Percentiles rank a stretch among this genome's conserved stretches.
These are phyloP conservation scores for Rhynchospora tenuis DNA, from an alignment of 176 grass and related monocot species.

Conservation along the genomic window DNA sequence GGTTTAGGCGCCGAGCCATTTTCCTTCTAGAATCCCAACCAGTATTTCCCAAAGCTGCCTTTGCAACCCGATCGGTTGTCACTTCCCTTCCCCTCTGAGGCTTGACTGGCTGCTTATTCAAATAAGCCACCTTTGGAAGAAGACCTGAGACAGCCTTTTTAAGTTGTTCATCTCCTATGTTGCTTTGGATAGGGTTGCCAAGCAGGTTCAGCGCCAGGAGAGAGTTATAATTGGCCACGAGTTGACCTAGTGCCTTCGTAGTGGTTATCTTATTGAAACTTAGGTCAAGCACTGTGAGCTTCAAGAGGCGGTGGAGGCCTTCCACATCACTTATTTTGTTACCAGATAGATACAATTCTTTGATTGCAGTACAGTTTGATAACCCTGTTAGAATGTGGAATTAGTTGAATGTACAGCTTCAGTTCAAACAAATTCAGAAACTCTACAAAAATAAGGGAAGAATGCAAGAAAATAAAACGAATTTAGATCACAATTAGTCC, in stretches of 20 bases:
- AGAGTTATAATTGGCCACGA: conserved; percentile 87
- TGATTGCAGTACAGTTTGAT: conserved; percentile 65
- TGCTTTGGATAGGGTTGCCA: conserved; percentile 69
- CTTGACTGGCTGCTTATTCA: conserved; percentile 72
- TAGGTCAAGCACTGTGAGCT: conserved; percentile 68
- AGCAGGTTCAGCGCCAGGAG: conserved; percentile 69
- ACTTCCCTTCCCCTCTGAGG: conserved; percentile 55
- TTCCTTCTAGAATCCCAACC: conserved; percentile 44
- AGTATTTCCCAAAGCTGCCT: conserved; percentile 63
- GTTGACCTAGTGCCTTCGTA: conserved; percentile 67
- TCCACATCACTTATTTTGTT: conserved; percentile 94
- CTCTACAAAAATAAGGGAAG: neutral
- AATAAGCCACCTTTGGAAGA: conserved; percentile 61
- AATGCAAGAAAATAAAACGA: neutral
- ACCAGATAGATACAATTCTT: conserved; percentile 84
- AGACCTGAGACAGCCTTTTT: conserved; percentile 53
- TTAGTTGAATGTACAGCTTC: neutral
- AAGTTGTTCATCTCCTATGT: conserved; percentile 73
- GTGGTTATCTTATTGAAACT: conserved; percentile 86
- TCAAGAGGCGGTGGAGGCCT: conserved; percentile 80
- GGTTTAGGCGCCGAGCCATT: conserved; percentile 17
- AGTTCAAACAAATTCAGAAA: neutral
- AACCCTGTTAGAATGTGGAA: conserved; percentile 35
- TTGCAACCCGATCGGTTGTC: conserved; percentile 60
- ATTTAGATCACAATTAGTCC: neutral